phyloP scores from a whole-genome alignment of 495 filamentous ascomycete genomes.

The Neurospora tetraspora region DNA sequence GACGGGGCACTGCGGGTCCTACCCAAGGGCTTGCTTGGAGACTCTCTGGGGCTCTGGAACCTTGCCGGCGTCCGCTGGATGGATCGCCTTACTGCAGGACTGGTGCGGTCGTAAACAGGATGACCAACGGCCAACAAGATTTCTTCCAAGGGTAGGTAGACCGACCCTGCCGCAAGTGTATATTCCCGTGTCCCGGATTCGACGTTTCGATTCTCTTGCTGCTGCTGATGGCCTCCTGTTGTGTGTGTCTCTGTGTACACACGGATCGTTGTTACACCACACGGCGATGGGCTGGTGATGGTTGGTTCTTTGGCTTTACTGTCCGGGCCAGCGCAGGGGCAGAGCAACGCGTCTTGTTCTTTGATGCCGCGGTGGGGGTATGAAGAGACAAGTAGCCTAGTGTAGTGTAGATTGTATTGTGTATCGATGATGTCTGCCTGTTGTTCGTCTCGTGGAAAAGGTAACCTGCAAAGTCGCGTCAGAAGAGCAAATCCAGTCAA shows the following conservation, averaged over 20 bases:
- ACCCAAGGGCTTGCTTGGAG: slow-evolving; percentile 8
- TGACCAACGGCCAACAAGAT: slow-evolving; percentile 2
- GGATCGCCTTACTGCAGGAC: slow-evolving; percentile 23
- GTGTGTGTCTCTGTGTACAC: slow-evolving; percentile 12
- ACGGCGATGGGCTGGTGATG: slow-evolving; percentile 15
- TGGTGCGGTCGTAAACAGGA: slow-evolving; percentile 5
- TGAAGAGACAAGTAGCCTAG: background rate
- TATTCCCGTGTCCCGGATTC: slow-evolving; percentile 18
- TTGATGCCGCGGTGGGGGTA: slow-evolving; percentile 7
- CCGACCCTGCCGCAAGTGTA: background rate
- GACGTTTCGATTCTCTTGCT: slow-evolving; percentile 5
- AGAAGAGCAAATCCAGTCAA: slow-evolving; percentile 13
- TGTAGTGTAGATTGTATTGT: too few relatives aligned
- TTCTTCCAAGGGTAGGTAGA: background rate
- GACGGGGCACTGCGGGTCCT: slow-evolving; percentile 19
- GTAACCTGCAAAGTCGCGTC: slow-evolving; percentile 28
- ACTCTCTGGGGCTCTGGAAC: slow-evolving; percentile 8
- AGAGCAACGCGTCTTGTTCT: slow-evolving; percentile 8
- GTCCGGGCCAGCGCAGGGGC: slow-evolving; percentile 13
- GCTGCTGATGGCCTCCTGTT: background rate
- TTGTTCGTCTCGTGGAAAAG: slow-evolving; percentile 15
- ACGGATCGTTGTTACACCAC: slow-evolving; percentile 25
- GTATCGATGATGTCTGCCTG: background rate
- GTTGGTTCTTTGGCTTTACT: slow-evolving; percentile 17
- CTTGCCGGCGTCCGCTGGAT: slow-evolving; percentile 6